These are phyloP conservation scores for Haplosporangium gracile DNA, from an alignment of 192 early-diverging fungal species.

Conservation along the genomic window DNA sequence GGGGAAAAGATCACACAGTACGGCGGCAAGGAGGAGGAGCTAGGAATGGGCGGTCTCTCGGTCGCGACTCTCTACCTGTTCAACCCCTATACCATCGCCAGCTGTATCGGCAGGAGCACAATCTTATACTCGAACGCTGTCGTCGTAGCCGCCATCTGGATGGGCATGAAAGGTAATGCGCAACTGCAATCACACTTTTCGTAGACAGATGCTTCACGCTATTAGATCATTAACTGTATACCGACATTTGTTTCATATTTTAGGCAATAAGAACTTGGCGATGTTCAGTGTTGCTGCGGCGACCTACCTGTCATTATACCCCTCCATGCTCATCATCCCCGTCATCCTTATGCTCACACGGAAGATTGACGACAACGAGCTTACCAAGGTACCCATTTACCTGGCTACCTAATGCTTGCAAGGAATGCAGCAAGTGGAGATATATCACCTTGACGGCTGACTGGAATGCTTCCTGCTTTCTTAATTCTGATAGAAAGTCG, in stretches of 20 bases:
- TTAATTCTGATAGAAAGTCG: conserved; percentile 13
- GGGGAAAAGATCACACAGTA: conserved; percentile 38
- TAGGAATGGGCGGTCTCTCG: conserved; percentile 35
- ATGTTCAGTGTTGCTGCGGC: conserved; percentile 85
- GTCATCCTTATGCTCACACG: conserved; percentile 62
- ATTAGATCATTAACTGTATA: not conserved
- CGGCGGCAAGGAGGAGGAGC: conserved; percentile 21
- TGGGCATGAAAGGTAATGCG: conserved; percentile 67
- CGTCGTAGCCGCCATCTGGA: conserved; percentile 79
- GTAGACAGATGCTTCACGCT: not conserved
- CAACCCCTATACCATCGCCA: conserved; percentile 86
- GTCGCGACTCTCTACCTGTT: conserved; percentile 73
- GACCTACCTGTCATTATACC: conserved; percentile 90
- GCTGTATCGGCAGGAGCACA: conserved; percentile 82
- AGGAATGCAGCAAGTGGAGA: not conserved
- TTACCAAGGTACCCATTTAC: conserved; percentile 19
- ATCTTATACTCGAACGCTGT: conserved; percentile 82
- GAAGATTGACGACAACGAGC: not conserved
- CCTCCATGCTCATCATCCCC: conserved; percentile 82
- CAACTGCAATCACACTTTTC: not conserved
- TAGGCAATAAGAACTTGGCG: conserved; percentile 65
- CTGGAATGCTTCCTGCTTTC: conserved; percentile 4
- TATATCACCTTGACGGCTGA: not conserved
- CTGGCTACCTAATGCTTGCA: not conserved
- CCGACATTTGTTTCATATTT: not conserved